Evolutionary conservation across 352 stramenopile species (phyloP).

Genomic region (Globisporangium recalcitrans): DNA sequence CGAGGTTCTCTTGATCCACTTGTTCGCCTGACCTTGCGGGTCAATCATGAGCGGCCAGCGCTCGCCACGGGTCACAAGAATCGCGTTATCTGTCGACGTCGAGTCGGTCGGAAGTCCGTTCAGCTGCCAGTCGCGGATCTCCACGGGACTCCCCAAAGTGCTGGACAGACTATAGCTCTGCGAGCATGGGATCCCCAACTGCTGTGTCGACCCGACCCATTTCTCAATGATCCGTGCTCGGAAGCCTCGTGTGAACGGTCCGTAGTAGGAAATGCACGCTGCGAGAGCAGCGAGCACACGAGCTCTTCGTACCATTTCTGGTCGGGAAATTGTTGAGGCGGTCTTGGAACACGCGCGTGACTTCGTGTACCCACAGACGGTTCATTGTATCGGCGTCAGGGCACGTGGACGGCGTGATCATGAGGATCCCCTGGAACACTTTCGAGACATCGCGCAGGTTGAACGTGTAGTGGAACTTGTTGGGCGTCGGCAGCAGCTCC

Average conservation of each 20-base stretch:
- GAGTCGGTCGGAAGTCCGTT: slow-evolving; percentile 88
- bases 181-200: slow-evolving; percentile 69
- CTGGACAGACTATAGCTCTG: slow-evolving; percentile 59
- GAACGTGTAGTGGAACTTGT: slow-evolving; percentile 94
- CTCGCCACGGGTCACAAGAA: slow-evolving; percentile 86
- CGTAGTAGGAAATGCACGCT: slow-evolving; percentile 93
- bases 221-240: slow-evolving; percentile 65
- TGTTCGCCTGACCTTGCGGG: slow-evolving; percentile 91
- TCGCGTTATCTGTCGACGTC: slow-evolving; percentile 92
- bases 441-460: slow-evolving; percentile 95
- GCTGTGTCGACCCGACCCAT: slow-evolving; percentile 68
- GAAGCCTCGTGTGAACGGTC: slow-evolving; percentile 89
- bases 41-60: slow-evolving; percentile 95
- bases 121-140: slow-evolving; percentile 92
- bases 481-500: slow-evolving; percentile 90
- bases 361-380: slow-evolving; percentile 91
- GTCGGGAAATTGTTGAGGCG: slow-evolving; percentile 86
- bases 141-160: slow-evolving; percentile 85
- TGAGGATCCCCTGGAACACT: slow-evolving; percentile 94
- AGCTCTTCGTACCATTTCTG: slow-evolving; percentile 90
- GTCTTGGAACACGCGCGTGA: slow-evolving; percentile 90
- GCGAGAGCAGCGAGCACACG: slow-evolving; percentile 71
- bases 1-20: slow-evolving; percentile 92
- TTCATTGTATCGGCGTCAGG: slow-evolving; percentile 79
- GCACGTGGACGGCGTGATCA: slow-evolving; percentile 87